These are phyloP conservation scores for Capsicum rhomboideum DNA, from an alignment of 257 asterid genomes.

Conservation along the genomic window DNA sequence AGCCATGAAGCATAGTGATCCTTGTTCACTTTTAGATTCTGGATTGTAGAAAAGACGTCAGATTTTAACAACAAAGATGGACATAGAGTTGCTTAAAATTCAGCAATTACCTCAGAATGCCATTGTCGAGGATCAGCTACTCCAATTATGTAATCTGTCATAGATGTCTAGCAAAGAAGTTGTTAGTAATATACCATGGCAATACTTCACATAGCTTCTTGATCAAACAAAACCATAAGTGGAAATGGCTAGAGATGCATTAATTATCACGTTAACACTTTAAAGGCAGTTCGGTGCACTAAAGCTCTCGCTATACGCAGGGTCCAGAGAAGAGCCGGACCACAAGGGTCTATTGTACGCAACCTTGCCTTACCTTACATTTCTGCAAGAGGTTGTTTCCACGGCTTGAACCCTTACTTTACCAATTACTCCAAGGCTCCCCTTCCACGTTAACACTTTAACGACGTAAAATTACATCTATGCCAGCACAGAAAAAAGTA, in stretches of 20 bases:
- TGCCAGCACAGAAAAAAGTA: not conserved
- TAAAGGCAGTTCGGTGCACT: no score
- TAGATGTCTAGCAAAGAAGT: constrained; percentile 39
- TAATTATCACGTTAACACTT: not conserved
- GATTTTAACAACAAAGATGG: constrained; percentile 7
- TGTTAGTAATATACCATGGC: not conserved
- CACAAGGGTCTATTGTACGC: no score
- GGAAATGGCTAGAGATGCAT: not conserved
- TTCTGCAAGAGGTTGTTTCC: no score
- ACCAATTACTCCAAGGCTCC: no score
- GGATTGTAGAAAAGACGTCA: constrained; percentile 12
- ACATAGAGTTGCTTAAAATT: constrained; percentile 2
- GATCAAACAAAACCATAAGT: not conserved
- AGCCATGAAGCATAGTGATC: constrained; percentile 87
- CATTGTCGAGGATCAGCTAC: constrained; percentile 80
- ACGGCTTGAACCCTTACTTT: no score
- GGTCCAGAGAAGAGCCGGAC: no score
- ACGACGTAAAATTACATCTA: not conserved
- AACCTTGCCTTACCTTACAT: no score
- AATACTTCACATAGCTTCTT: not conserved
- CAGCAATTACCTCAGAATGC: constrained; percentile 63
- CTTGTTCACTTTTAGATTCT: constrained; percentile 64
- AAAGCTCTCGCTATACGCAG: no score
- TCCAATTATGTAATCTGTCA: constrained; percentile 85
- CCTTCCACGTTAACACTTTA: not conserved